These are phyloP conservation scores for Phlegmacium glaucopus DNA, from an alignment of 768 basidiomycete species.

Conservation along the genomic window DNA sequence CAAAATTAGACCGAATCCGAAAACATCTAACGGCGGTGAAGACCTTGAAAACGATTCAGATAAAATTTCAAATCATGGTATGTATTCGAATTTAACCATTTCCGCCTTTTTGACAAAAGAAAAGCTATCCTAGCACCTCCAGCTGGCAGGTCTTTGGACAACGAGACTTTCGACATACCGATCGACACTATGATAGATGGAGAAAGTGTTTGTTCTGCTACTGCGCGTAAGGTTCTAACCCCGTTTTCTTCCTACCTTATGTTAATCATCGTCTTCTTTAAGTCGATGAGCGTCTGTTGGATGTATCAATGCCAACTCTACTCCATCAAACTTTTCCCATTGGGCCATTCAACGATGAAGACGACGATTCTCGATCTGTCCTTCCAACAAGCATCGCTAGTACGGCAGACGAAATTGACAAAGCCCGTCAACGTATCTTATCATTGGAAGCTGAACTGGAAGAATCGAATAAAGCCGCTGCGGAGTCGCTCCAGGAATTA, in stretches of 20 bases:
- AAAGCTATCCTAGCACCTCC: too few relatives aligned
- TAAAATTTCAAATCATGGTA: too few relatives aligned
- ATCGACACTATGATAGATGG: constrained; percentile 6
- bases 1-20: too few relatives aligned
- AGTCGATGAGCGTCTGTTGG: constrained; percentile 24
- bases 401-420: not conserved
- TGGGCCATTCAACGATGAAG: not conserved
- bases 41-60: too few relatives aligned
- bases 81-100: too few relatives aligned
- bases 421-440: not conserved
- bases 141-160: too few relatives aligned
- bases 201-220: constrained; percentile 14
- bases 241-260: not conserved
- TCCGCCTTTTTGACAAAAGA: too few relatives aligned
- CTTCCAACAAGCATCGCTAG: too few relatives aligned
- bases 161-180: not conserved
- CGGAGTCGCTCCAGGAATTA: too few relatives aligned
- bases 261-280: too few relatives aligned
- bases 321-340: constrained; percentile 8
- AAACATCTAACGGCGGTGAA: too few relatives aligned
- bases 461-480: not conserved
- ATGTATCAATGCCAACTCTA: constrained; percentile 15
- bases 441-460: not conserved
- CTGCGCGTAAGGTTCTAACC: constrained; percentile 10
- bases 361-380: not conserved